Evolutionary conservation across 2,329 filamentous ascomycete species (phyloP).

Genomic region (Penicillium sp.): DNA sequence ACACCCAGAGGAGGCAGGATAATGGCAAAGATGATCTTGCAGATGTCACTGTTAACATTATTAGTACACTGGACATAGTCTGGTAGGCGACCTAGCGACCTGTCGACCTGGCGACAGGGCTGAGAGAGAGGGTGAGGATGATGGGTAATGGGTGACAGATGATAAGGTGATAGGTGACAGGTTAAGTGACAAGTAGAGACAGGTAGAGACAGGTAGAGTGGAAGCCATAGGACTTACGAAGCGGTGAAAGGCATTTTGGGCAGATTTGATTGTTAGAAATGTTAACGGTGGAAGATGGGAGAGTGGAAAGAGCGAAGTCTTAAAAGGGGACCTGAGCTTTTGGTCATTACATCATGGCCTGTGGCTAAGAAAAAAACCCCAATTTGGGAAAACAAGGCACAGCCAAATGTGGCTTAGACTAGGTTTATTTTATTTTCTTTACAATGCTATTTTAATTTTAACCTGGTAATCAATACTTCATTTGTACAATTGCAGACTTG

Average conservation of each 20-base stretch:
- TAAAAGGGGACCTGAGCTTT: conserved; percentile 55
- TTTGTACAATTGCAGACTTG: not conserved
- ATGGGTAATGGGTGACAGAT: no score
- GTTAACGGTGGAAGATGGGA: not conserved
- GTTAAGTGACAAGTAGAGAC: no score
- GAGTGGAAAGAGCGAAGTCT: conserved; percentile 14
- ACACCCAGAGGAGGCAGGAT: conserved; percentile 87
- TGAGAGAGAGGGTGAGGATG: not conserved
- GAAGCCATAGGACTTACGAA: conserved; percentile 41
- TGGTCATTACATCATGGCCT: conserved; percentile 34
- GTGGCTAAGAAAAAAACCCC: conserved; percentile 7
- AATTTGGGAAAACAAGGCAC: not conserved
- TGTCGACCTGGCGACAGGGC: not conserved
- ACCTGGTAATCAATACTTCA: not conserved
- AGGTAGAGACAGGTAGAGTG: no score
- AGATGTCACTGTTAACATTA: conserved; percentile 59
- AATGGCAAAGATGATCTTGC: conserved; percentile 84
- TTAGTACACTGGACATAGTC: conserved; percentile 5
- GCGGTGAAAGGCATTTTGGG: conserved; percentile 52
- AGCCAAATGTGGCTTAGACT: not conserved
- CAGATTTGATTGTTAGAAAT: conserved; percentile 8
- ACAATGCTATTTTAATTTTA: not conserved
- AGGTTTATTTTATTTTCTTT: not conserved
- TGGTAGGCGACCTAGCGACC: not conserved
- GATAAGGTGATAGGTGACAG: not conserved